A percentile compares a stretch with the other conserved stretches of the same genome.
Evolutionary conservation across 2,329 filamentous ascomycete species (phyloP).

Genomic region (Fusarium tuaranense): DNA sequence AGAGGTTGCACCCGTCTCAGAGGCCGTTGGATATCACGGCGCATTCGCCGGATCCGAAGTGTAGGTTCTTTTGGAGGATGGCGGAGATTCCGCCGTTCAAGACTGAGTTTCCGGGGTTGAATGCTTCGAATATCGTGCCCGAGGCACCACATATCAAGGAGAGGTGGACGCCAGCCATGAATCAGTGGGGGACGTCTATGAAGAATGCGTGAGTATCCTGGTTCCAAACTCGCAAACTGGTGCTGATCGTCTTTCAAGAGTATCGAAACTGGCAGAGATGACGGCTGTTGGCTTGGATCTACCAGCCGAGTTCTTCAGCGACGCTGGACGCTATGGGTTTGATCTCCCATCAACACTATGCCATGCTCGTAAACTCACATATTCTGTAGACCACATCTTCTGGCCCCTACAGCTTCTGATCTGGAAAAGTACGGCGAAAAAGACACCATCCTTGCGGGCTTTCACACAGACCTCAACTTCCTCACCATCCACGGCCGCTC

Average conservation of each 20-base stretch:
- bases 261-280: slow-evolving; percentile 70
- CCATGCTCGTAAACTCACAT: not conserved
- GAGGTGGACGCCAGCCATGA: slow-evolving; percentile 66
- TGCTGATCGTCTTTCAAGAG: slow-evolving; percentile 48
- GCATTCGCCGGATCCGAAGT: slow-evolving; percentile 70
- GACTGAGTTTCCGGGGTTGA: slow-evolving; percentile 67
- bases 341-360: not conserved
- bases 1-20: slow-evolving; percentile 65
- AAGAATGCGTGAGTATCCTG: slow-evolving; percentile 64
- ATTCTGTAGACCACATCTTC: slow-evolving; percentile 64
- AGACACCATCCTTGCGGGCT: slow-evolving; percentile 71
- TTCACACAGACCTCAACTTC: slow-evolving; percentile 75
- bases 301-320: slow-evolving; percentile 63
- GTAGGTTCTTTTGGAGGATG: slow-evolving; percentile 74
- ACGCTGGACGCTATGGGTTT: slow-evolving; percentile 67
- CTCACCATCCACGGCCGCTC: slow-evolving; percentile 73
- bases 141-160: slow-evolving; percentile 60
- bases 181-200: slow-evolving; percentile 70
- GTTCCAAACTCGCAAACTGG: not conserved
- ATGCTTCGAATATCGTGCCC: slow-evolving; percentile 67
- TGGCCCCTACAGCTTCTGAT: slow-evolving; percentile 71
- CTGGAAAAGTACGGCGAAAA: slow-evolving; percentile 63
- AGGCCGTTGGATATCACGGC: slow-evolving; percentile 68
- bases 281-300: slow-evolving; percentile 67
- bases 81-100: slow-evolving; percentile 64